phyloP scores from a whole-genome alignment of 2,329 filamentous ascomycete species.

The Fusarium fujikuroi region DNA sequence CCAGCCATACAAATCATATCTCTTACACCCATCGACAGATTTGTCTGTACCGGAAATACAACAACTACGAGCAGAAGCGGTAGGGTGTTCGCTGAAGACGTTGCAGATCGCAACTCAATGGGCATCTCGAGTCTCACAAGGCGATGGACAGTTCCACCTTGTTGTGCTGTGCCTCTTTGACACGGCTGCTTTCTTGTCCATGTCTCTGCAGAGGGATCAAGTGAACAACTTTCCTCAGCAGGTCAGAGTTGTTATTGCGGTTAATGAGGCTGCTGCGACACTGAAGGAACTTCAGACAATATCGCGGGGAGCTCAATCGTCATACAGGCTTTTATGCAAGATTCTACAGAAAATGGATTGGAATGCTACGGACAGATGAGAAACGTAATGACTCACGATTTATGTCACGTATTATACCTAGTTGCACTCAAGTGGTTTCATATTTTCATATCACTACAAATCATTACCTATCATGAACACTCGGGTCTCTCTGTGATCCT shows the following conservation, averaged over 20 bases:
- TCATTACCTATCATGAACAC: too few relatives aligned
- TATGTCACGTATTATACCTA: not conserved
- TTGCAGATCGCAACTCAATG: not conserved
- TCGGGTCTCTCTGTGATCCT: fast-evolving
- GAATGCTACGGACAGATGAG: not conserved
- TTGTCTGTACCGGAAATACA: not conserved
- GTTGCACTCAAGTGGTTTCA: not conserved
- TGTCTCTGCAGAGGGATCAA: not conserved
- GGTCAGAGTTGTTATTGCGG: not conserved
- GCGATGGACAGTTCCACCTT: constrained; percentile 12
- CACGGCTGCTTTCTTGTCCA: constrained; percentile 8
- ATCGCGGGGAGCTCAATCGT: constrained; percentile 10
- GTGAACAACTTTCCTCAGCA: not conserved
- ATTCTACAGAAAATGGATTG: constrained; percentile 4
- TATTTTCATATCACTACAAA: too few relatives aligned
- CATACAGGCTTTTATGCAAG: not conserved
- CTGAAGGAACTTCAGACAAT: not conserved
- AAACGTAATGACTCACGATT: not conserved
- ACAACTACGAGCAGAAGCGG: not conserved
- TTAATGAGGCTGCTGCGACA: not conserved
- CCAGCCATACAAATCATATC: constrained; percentile 9
- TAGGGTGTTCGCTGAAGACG: not conserved
- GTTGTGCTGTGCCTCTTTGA: constrained; percentile 2
- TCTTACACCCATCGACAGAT: not conserved
- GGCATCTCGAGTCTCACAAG: constrained; percentile 1